phyloP scores from a whole-genome alignment of 306 rosid species.

The Pyrus pyrifolia region DNA sequence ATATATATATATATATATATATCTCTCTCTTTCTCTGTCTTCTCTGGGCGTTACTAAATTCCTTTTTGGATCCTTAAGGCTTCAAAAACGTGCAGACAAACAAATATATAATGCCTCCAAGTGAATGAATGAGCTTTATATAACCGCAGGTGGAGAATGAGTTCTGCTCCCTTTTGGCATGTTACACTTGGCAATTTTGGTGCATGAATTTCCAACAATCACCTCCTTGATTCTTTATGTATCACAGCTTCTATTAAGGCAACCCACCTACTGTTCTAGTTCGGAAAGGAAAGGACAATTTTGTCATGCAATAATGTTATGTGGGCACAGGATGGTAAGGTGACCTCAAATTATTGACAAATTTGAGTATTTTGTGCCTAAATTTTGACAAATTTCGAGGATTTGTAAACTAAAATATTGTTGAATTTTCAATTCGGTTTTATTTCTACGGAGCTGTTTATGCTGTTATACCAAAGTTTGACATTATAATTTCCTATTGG shows the following conservation, averaged over 20 bases:
- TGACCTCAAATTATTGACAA: background rate
- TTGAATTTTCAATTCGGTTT: background rate
- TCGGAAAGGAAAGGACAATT: background rate
- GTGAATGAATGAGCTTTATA: background rate
- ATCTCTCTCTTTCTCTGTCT: background rate
- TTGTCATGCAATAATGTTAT: background rate
- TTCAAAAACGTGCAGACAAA: conserved; percentile 4
- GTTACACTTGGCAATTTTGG: background rate
- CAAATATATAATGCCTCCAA: background rate
- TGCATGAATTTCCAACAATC: background rate
- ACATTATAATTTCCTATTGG: background rate
- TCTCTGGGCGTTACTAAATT: background rate
- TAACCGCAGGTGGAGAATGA: background rate
- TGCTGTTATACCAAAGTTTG: conserved; percentile 6
- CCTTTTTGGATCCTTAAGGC: background rate
- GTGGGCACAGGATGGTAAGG: background rate
- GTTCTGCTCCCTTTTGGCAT: background rate
- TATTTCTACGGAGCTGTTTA: background rate
- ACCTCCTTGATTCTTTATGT: background rate
- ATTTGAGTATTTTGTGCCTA: background rate
- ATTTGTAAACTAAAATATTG: background rate
- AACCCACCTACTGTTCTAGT: background rate
- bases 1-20: no score
- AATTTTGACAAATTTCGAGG: background rate
- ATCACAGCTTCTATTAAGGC: background rate